Evolutionary conservation across 2,329 filamentous ascomycete genomes (phyloP).

Genomic region (Fonsecaea multimorphosa): DNA sequence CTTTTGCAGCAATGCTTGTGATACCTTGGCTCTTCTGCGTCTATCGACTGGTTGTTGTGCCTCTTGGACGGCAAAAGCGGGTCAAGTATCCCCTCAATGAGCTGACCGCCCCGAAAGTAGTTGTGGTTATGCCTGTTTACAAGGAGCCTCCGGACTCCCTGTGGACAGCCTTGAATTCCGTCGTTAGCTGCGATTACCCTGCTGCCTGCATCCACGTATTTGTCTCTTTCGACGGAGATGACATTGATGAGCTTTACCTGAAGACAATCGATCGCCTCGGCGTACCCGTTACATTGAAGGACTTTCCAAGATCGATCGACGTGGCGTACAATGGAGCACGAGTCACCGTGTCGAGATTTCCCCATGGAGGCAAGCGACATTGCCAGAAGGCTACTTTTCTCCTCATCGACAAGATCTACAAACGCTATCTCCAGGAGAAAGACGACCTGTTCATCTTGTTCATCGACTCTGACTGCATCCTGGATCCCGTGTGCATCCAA

Average conservation of each 20-base stretch:
- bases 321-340: constrained; percentile 81
- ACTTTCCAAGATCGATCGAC: constrained; percentile 89
- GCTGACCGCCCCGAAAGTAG: constrained; percentile 85
- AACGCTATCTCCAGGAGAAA: constrained; percentile 81
- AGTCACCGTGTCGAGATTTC: constrained; percentile 89
- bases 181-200: constrained; percentile 93
- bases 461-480: constrained; percentile 95
- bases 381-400: constrained; percentile 94
- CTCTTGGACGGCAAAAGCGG: constrained; percentile 78
- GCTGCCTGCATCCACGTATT: constrained; percentile 92
- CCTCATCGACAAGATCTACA: constrained; percentile 91
- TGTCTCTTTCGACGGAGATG: constrained; percentile 89
- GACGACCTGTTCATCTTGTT: constrained; percentile 96
- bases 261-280: constrained; percentile 85
- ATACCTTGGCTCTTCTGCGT: constrained; percentile 93
- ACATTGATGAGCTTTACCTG: constrained; percentile 86
- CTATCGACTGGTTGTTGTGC: constrained; percentile 86
- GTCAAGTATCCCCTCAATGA: constrained; percentile 87
- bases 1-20: constrained; percentile 82
- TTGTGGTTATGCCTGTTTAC: constrained; percentile 97
- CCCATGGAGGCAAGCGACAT: constrained; percentile 89
- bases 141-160: constrained; percentile 86
- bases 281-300: constrained; percentile 75
- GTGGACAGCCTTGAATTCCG: constrained; percentile 84
- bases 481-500: constrained; percentile 88